Evolutionary conservation across 2,329 filamentous ascomycete genomes (phyloP), one percentile per base, ranked within the genome.

Genomic region (Claviceps maximensis): DNA sequence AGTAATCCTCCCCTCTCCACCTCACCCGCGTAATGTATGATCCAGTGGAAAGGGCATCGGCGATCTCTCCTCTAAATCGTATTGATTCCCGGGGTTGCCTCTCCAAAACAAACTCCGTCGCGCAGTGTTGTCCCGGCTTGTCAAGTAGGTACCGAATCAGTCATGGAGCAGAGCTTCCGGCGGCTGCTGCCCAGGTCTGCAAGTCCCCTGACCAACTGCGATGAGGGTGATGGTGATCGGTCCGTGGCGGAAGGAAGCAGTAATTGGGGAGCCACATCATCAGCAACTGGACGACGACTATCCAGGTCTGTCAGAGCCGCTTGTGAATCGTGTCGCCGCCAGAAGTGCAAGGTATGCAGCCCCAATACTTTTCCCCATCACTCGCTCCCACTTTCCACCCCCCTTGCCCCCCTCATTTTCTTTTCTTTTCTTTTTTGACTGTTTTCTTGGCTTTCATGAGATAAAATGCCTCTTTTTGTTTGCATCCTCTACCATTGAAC

Each of bases 301-400:
- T 29, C 44, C 45, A 52, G 47, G 36, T 47, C 45, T 19, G 44
- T 47, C 4, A 36, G 41, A 46, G 50, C 50, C 23, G 50, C 50
- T 21, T 52, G 50, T 42, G 50, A 52, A 25, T 41, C 50, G 12
- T 52, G 50, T 47, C 50, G 50, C 21, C 44, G 45, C 21, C 50
- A 52, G 33, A 52, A 52, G 12, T 52, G 50, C 33, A 52, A 52
- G 50, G 50, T 52, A 47, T 42, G 49, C 40, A 19, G 21, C 17
- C 42, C n/a, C 12, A 51, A 42, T 15, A 4, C 17, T 42, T 44
- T 12, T 23, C 21, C 38, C n/a, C 19, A 3, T 8, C 7, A 6
- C 38, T 17, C 1, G 3, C 19, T 17, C 33, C 13, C 10, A 2
- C 17, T 19, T 33, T 27, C 9, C 17, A 9, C 2, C 44, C 4